Base-by-base conservation (phyloP, 768 basidiomycete species). In the Dentipellis sp. region DNA sequence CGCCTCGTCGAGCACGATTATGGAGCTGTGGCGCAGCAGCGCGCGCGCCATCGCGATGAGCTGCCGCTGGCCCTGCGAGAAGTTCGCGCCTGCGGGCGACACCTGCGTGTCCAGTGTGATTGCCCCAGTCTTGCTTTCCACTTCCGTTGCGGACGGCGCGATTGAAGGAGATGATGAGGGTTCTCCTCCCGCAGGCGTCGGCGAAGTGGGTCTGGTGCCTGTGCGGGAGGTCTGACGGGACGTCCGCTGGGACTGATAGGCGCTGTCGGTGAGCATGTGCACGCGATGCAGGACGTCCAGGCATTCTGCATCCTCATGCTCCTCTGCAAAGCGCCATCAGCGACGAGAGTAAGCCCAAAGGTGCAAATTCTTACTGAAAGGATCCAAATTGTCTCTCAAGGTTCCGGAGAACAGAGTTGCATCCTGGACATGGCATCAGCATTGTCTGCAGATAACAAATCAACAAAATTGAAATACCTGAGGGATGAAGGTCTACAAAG, bases 61-160 rank as follows among this genome's bases (percentile, higher is more conserved):
- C 63, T 97, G 94, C 9, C 92, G 69, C 66, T 97, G 93, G 10
- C 94, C 94, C 57, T 93, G 90, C 1, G 90, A 94, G 69, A 97
- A 94, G 72, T 97, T 95, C 34, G 83, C 76, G 0, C 93, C 93
- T 0, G 92, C 92, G 0, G 89, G 77, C 1, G 89, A 90, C 10
- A 95, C 86, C 58, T 86, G 82, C 0, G 86, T 89, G 17, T 88
- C 82, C 4, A 95, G 75, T 0, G 81, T 76, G 29, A 94, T 72
- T 0, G 73, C 72, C n/a, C n/a, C 16, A 1, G 74, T 76, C 64
- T 80, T 86, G 34, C 63, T 54, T 19, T 88, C 86, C 2, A 76
- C 66, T 19, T 84, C 82, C 0, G 84, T 86, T 4, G 56, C 56
- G 7, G 60, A 59, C 8, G 23, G n/a, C 42, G 8, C 42, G 16